Evolutionary conservation across 495 filamentous ascomycete genomes (phyloP), one percentile per base, ranked within the genome.

Genomic region (Lepraria neglecta): DNA sequence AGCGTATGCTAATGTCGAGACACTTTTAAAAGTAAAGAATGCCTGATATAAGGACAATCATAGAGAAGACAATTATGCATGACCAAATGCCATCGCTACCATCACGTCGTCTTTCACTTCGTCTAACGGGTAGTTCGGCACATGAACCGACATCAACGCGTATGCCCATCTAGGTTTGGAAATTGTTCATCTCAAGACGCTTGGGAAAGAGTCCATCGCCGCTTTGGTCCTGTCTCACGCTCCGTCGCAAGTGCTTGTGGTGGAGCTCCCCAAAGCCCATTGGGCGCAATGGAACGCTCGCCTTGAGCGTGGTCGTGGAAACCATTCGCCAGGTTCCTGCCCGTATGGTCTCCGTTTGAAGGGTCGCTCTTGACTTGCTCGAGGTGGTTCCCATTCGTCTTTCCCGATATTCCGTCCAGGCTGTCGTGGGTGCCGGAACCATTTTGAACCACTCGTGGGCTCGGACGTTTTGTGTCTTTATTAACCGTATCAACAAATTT

Each of bases 261-360:
- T 14, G 60, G 59, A 48, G 65, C 60, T 19, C 62, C 62, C 67
- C 67, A 69, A 1, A 69, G 62, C n/a, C 65, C 67, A 17, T 38
- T 61, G 6, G 62, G 65, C 4, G 61, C 38, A 45, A 58, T 55
- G 6, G 60, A 52, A 21, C 30, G 21, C n/a, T 43, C 60, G 15
- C 58, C 27, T 47, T 46, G n/a, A 14, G 46, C 30, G 5, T 64
- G 17, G 46, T 43, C 30, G 48, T 27, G 3, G 10, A 15, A 14
- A 6, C 33, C 56, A 33, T 28, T 53, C 54, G 43, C 12, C 27
- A 40, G 31, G 31, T 43, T 43, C 27, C 38, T 40, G 15, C 43
- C 58, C 3, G 53, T 35, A 53, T 21, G 12, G 21, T 52, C 58
- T 6, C 46, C 45, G 19, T 33, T 50, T 14, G 33, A 48, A 4